phyloP scores from a whole-genome alignment of 306 rosid species.

The Gastrolobium villosum region DNA sequence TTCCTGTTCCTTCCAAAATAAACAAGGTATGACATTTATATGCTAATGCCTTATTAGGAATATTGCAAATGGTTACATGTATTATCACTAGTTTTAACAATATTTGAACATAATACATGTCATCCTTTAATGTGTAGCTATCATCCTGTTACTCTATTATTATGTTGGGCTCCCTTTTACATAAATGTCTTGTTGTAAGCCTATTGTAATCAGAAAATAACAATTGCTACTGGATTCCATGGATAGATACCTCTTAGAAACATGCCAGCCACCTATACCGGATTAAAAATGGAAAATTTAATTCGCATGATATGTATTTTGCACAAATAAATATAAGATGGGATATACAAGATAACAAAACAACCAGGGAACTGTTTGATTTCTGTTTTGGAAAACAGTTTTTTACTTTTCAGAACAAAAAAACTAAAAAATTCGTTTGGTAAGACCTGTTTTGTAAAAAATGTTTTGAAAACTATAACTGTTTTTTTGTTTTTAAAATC shows the following conservation, averaged over 20 bases:
- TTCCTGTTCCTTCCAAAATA: constrained; percentile 39
- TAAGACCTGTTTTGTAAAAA: too few relatives aligned
- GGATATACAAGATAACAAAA: not conserved
- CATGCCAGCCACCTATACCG: not conserved
- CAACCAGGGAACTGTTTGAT: not conserved
- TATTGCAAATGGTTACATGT: not conserved
- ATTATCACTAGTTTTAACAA: constrained; percentile 13
- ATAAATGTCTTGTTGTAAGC: not conserved
- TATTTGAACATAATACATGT: not conserved
- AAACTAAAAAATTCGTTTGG: too few relatives aligned
- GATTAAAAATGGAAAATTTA: not conserved
- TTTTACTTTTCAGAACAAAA: too few relatives aligned
- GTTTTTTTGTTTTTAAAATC: too few relatives aligned
- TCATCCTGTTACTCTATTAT: not conserved
- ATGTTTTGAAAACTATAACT: too few relatives aligned
- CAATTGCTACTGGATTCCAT: not conserved
- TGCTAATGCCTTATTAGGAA: constrained; percentile 14
- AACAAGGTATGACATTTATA: constrained; percentile 29
- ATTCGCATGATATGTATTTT: not conserved
- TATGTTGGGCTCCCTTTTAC: not conserved
- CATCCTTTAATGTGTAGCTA: not conserved
- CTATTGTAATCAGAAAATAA: constrained; percentile 10
- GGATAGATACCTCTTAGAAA: not conserved
- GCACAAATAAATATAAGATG: not conserved
- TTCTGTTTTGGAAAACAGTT: too few relatives aligned